These are phyloP conservation scores for Aspergillus carlsbadensis DNA, from an alignment of 495 filamentous ascomycete genomes.

Conservation along the genomic window DNA sequence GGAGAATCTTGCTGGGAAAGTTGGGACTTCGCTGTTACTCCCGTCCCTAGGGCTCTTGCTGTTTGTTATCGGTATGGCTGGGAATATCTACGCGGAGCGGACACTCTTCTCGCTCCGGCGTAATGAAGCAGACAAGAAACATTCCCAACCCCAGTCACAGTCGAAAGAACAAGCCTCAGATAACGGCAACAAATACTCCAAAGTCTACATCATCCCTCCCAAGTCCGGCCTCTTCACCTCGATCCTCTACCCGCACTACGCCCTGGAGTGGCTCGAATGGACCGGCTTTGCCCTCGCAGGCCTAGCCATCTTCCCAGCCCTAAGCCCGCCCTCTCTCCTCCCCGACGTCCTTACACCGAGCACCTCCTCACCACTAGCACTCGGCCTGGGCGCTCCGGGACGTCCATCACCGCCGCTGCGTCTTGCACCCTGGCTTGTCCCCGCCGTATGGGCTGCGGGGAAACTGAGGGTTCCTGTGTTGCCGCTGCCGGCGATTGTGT, in stretches of 20 bases:
- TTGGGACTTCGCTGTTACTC: background rate
- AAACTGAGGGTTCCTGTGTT: slow-evolving; percentile 26
- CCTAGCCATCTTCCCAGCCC: slow-evolving; percentile 21
- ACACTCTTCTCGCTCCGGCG: slow-evolving; percentile 57
- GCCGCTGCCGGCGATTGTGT: slow-evolving; percentile 68
- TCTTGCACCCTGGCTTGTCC: slow-evolving; percentile 52
- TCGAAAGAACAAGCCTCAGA: background rate
- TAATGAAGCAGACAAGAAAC: slow-evolving; percentile 34
- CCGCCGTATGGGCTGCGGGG: slow-evolving; percentile 49
- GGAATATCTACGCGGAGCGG: slow-evolving; percentile 79
- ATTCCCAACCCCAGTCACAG: slow-evolving; percentile 10
- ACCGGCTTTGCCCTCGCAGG: slow-evolving; percentile 76
- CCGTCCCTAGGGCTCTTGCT: slow-evolving; percentile 24
- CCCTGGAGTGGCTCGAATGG: slow-evolving; percentile 97
- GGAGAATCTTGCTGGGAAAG: background rate
- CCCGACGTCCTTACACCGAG: background rate
- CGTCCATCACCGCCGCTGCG: slow-evolving; percentile 13
- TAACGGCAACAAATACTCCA: slow-evolving; percentile 49
- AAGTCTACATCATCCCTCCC: slow-evolving; percentile 90
- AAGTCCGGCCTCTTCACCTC: slow-evolving; percentile 75
- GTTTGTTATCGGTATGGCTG: slow-evolving; percentile 68
- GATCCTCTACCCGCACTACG: slow-evolving; percentile 89
- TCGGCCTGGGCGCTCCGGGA: background rate
- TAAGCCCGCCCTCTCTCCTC: background rate
- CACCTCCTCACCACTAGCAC: background rate